Base-by-base conservation (phyloP, 2,329 filamentous ascomycete genomes). In the Apiospora arundinis region DNA sequence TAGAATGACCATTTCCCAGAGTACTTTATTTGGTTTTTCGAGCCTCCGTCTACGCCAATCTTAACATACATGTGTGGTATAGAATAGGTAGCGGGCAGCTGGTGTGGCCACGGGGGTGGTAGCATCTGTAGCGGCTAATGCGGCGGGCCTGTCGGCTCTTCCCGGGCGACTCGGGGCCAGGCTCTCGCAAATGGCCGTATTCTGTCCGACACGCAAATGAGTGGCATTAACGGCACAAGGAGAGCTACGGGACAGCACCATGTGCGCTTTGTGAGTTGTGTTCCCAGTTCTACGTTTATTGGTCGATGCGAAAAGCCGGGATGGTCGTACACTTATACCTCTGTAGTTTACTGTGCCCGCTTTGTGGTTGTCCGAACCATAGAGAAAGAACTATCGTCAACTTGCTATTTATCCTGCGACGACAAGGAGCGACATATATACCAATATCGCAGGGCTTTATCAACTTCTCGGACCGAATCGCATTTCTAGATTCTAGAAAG, bases 121-220 rank as follows among this genome's bases (percentile, higher is more conserved):
- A 60, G 32, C 32, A 32, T 32, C 32, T 42, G 40, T 45, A 45
- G 56, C 32, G 56, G 56, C 56, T 63, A 63, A 63, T 18, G 28
- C 56, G 16, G 56, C 56, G 56, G 56, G 21, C 56, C 56, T 32
- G 18, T 63, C 56, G 56, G 56, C 56, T 63, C 32, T 63, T 63
- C 11, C 56, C 56, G 56, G 56, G 37, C 32, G 3, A 40, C 56
- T 63, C 32, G 56, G 56, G 56, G 32, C 56, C 56, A 63, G 32
- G 56, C 32, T n/a, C 18, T 40, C 9, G 28, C 56, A 40, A 63
- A 63, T n/a, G 56, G 21, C 56, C 56, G 56, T 23, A 6, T 63
- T 23, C 28, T 63, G 32, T 63, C 52, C 28, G 52, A 37, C 21
- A 9, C 52, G 28, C 6, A 60, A 32, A 60, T 21, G 28, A 32